Evolutionary conservation across 768 basidiomycete genomes (phyloP).

Genomic region (Antrodiella citrinella): DNA sequence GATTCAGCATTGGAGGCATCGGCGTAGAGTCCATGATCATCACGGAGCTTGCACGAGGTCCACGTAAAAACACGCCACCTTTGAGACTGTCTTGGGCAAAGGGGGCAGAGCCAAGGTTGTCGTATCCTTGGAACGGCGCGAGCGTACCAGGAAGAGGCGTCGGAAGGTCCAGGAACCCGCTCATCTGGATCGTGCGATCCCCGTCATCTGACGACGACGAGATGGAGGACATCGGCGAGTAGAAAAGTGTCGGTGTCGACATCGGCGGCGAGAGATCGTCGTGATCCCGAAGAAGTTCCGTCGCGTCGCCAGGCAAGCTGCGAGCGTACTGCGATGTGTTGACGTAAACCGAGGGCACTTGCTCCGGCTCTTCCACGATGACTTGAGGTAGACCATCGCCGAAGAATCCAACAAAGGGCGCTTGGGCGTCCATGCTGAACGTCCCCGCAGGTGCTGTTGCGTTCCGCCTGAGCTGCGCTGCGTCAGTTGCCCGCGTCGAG

Average conservation of each 20-base stretch:
- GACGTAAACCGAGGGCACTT: background rate
- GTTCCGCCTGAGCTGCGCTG: constrained; percentile 11
- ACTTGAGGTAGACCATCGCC: background rate
- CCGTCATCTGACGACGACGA: constrained; percentile 20
- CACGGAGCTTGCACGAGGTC: background rate
- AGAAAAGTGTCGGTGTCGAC: constrained; percentile 18
- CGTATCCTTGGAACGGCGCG: background rate
- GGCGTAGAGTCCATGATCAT: background rate
- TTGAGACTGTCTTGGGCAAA: no score
- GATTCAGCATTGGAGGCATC: background rate
- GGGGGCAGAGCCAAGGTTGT: no score
- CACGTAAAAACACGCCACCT: no score
- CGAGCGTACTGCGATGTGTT: background rate
- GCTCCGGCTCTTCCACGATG: background rate
- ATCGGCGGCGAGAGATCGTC: constrained; percentile 14
- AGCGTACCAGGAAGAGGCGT: background rate
- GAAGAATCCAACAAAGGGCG: background rate
- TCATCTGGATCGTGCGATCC: constrained; percentile 19
- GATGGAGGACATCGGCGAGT: constrained; percentile 21
- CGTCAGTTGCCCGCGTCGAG: background rate
- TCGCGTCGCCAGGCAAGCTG: background rate
- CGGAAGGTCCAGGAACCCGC: constrained; percentile 11
- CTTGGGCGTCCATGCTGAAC: background rate
- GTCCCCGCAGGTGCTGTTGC: constrained; percentile 15
- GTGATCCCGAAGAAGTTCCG: background rate